These are phyloP conservation scores for Thraustochytrium sp. DNA, from an alignment of 352 stramenopile species.

Conservation along the genomic window DNA sequence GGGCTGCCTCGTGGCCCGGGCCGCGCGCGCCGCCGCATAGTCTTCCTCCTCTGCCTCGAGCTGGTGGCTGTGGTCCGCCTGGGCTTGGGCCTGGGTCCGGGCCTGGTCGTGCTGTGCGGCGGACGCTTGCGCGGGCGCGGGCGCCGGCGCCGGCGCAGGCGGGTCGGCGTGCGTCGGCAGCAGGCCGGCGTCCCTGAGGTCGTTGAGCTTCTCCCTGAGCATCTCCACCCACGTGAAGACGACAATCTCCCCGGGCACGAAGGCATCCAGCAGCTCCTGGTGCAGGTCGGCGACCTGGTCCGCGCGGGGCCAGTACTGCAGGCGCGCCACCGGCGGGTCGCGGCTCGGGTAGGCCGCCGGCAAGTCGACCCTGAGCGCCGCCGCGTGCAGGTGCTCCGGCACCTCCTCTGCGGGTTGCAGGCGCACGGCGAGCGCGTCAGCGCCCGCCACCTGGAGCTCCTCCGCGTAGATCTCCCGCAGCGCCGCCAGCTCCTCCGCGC, in stretches of 20 bases:
- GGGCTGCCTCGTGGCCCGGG: not conserved
- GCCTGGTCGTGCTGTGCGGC: not conserved
- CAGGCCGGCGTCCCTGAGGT: not conserved
- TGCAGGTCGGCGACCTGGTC: not conserved
- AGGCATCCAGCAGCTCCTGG: not conserved
- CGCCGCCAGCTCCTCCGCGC: conserved; percentile 16
- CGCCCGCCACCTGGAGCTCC: not conserved
- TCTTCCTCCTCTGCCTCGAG: not conserved
- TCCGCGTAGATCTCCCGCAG: conserved; percentile 25
- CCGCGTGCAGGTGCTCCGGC: not conserved
- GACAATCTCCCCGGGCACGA: not conserved
- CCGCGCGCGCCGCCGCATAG: not conserved
- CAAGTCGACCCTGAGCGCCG: not conserved
- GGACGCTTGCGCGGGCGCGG: not conserved
- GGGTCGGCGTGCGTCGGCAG: not conserved
- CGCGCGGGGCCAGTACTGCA: not conserved
- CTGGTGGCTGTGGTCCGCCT: not conserved
- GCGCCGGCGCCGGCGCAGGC: not conserved
- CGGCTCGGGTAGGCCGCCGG: not conserved
- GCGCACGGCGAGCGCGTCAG: not conserved
- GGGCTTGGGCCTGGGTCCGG: not conserved
- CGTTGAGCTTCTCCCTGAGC: not conserved
- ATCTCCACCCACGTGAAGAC: conserved; percentile 27
- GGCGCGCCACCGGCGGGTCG: not conserved
- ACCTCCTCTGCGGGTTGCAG: not conserved